Evolutionary conservation across 768 basidiomycete species (phyloP).

Genomic region (Naganishia friedmannii): DNA sequence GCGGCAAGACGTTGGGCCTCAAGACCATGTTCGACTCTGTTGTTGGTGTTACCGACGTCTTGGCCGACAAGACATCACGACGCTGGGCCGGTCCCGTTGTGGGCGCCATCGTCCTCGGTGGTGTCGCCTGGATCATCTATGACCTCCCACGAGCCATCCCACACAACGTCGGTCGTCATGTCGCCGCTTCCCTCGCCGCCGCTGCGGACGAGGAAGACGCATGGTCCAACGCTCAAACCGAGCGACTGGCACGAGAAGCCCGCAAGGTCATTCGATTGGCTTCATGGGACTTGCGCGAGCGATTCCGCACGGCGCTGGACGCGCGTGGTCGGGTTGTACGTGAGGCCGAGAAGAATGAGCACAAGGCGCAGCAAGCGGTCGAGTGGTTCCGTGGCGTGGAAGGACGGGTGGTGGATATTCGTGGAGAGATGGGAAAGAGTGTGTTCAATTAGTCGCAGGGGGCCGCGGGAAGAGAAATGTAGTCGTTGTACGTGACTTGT

Average conservation of each 20-base stretch:
- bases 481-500: conserved; percentile 12
- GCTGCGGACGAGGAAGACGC: conserved; percentile 49
- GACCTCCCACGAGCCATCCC: conserved; percentile 88
- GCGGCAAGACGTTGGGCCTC: conserved; percentile 64
- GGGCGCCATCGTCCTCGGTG: conserved; percentile 70
- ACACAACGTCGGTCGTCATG: conserved; percentile 78
- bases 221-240: conserved; percentile 59
- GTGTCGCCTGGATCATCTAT: conserved; percentile 74
- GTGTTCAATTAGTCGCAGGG: conserved; percentile 15
- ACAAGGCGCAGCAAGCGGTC: conserved; percentile 66
- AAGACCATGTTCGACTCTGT: conserved; percentile 74
- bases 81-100: conserved; percentile 84
- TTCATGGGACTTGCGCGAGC: conserved; percentile 81
- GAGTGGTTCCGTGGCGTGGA: conserved; percentile 66
- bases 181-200: conserved; percentile 61
- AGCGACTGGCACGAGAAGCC: conserved; percentile 74
- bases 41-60: conserved; percentile 69
- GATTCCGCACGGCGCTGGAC: conserved; percentile 77
- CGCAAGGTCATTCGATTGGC: conserved; percentile 88
- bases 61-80: conserved; percentile 69
- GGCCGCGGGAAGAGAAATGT: not conserved
- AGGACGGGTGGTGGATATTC: conserved; percentile 53
- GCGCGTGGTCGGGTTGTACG: conserved; percentile 72
- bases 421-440: conserved; percentile 40
- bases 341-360: conserved; percentile 71